Evolutionary conservation across 768 basidiomycete genomes (phyloP).

Genomic region (Amanita molliuscula): DNA sequence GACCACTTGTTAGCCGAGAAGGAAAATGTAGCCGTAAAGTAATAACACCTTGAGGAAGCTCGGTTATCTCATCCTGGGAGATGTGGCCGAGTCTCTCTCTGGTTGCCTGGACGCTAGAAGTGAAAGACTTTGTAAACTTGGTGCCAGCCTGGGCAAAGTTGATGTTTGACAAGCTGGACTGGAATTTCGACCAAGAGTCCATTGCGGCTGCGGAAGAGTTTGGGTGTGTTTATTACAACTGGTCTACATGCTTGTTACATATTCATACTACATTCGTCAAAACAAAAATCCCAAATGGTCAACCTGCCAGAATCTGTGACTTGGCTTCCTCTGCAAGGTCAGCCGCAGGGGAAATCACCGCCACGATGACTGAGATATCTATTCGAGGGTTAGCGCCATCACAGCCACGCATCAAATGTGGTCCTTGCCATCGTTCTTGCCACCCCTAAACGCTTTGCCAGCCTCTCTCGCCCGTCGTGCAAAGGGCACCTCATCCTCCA

Average conservation of each 20-base stretch:
- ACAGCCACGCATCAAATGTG: background rate
- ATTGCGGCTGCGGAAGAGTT: slow-evolving; percentile 17
- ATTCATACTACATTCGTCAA: background rate
- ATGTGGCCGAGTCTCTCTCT: slow-evolving; percentile 84
- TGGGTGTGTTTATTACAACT: background rate
- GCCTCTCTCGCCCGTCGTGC: slow-evolving; percentile 68
- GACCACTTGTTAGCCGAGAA: background rate
- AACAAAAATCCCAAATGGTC: background rate
- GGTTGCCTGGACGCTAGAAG: slow-evolving; percentile 76
- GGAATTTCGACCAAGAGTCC: slow-evolving; percentile 63
- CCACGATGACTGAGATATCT: slow-evolving; percentile 31
- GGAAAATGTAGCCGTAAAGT: background rate
- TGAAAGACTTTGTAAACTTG: slow-evolving; percentile 73
- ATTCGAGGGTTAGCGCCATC: background rate
- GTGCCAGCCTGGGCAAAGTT: slow-evolving; percentile 69
- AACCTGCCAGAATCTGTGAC: background rate
- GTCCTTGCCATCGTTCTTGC: slow-evolving; percentile 71
- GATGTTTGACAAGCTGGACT: slow-evolving; percentile 48
- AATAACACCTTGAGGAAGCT: slow-evolving; percentile 63
- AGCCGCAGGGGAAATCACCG: slow-evolving; percentile 21
- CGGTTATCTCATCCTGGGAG: slow-evolving; percentile 88
- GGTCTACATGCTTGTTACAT: background rate
- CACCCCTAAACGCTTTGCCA: slow-evolving; percentile 64
- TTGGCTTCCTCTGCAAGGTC: slow-evolving; percentile 1
- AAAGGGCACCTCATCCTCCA: slow-evolving; percentile 63